Base-by-base conservation (phyloP, 2,329 filamentous ascomycete species). In the Colletotrichum cereale region DNA sequence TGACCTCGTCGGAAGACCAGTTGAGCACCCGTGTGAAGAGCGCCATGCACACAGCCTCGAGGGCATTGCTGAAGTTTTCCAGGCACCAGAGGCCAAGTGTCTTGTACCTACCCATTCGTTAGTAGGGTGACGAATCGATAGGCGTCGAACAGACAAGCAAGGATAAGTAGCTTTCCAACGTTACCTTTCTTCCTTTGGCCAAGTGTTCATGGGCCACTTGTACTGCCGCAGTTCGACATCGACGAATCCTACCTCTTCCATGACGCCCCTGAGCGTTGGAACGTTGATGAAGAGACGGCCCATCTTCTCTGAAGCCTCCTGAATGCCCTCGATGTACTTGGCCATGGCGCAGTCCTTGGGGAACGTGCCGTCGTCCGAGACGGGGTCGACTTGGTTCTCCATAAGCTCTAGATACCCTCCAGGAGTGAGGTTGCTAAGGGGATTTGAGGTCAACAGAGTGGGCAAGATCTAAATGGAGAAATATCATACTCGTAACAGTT, bases 321-420 rank as follows among this genome's bases (percentile, higher is more conserved):
- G 34, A 36, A 36, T 36, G 10, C 34, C 34, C 34, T 36, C 34
- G 34, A 36, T 36, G 10, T 36, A 18, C 40, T 11, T 21, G 16
- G 14, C 40, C 40, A 44, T n/a, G n/a, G n/a, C n/a, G n/a, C n/a
- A n/a, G n/a, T n/a, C n/a, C n/a, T n/a, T n/a, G n/a, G n/a, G n/a
- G n/a, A n/a, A n/a, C n/a, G n/a, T n/a, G n/a, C n/a, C n/a, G n/a
- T n/a, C n/a, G n/a, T n/a, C n/a, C n/a, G n/a, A n/a, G n/a, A n/a
- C n/a, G n/a, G n/a, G n/a, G n/a, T n/a, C n/a, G n/a, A n/a, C n/a
- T n/a, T n/a, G n/a, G n/a, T n/a, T n/a, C n/a, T n/a, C n/a, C n/a
- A n/a, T n/a, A 29, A 82, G 65, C 70, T 86, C 84, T 21, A 84
- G 76, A 75, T 78, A 83, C 55, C 82, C 84, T 29, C 83, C 84